phyloP scores from a whole-genome alignment of 129 eudicot genomes.

The Glebionis coronaria region DNA sequence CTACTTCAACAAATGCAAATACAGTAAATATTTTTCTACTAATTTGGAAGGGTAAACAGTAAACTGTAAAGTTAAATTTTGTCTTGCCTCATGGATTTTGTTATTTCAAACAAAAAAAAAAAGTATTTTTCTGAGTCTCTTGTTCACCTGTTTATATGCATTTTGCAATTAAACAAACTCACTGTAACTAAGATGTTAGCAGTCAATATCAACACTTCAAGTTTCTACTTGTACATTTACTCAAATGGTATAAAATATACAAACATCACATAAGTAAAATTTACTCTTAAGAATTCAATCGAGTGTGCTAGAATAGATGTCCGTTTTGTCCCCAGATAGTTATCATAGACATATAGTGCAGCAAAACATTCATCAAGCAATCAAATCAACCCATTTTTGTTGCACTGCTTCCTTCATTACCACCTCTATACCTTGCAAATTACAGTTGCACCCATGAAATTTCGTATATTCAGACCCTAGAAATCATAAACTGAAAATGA shows the following conservation, averaged over 20 bases:
- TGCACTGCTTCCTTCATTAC: constrained; percentile 12
- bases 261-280: background rate
- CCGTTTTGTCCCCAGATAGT: background rate
- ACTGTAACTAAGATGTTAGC: too few species aligned
- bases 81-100: too few species aligned
- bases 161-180: too few species aligned
- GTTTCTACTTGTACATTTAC: background rate
- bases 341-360: background rate
- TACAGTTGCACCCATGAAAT: constrained; percentile 23
- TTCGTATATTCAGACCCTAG: constrained; percentile 12
- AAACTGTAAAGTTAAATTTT: too few species aligned
- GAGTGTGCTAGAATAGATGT: constrained; percentile 4
- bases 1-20: too few species aligned
- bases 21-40: too few species aligned
- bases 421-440: constrained; percentile 36
- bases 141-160: too few species aligned
- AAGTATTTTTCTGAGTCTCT: too few species aligned
- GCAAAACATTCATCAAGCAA: constrained; percentile 5
- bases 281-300: background rate
- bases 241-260: constrained; percentile 6
- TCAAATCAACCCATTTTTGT: constrained; percentile 26
- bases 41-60: too few species aligned
- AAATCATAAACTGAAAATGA: background rate
- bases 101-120: background rate
- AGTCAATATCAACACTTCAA: too few species aligned